phyloP scores from a whole-genome alignment of 306 rosid species.

The Quercus wislizeni region DNA sequence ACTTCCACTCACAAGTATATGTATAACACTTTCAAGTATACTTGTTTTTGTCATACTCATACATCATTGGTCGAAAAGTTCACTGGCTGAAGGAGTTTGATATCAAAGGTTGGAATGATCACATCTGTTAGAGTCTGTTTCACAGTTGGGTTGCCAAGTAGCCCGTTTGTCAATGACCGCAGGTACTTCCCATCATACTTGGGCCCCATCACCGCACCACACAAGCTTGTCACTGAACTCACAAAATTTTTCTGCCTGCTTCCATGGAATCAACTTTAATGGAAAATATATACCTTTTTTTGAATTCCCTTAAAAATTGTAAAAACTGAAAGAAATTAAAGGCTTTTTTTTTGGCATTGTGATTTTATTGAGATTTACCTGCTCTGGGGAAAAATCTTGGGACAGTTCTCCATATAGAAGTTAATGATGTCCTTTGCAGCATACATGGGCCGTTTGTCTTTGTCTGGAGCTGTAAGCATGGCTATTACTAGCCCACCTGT shows the following conservation, averaged over 20 bases:
- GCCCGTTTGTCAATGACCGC: constrained; percentile 10
- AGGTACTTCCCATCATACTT: constrained; percentile 43
- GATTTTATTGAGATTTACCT: background rate
- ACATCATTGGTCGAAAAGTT: constrained; percentile 41
- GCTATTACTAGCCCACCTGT: constrained; percentile 19
- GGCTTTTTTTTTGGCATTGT: no score
- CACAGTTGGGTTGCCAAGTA: constrained; percentile 38
- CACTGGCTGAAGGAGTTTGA: constrained; percentile 44
- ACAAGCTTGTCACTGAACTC: background rate
- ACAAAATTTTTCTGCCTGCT: background rate
- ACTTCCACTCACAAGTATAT: no score
- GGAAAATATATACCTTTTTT: no score
- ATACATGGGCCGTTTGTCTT: constrained; percentile 10
- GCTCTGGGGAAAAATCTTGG: constrained; percentile 12
- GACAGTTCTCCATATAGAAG: constrained; percentile 17
- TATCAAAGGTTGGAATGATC: constrained; percentile 39
- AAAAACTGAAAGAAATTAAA: background rate
- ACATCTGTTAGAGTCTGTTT: constrained; percentile 38
- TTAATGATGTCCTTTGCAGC: constrained; percentile 8
- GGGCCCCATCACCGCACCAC: constrained; percentile 19
- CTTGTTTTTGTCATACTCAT: background rate
- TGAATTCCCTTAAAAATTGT: background rate
- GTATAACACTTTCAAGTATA: background rate
- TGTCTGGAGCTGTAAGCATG: constrained; percentile 23
- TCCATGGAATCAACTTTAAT: background rate